Evolutionary conservation across 176 grass and related monocot genomes (phyloP).

Genomic region (Oryza australiensis): DNA sequence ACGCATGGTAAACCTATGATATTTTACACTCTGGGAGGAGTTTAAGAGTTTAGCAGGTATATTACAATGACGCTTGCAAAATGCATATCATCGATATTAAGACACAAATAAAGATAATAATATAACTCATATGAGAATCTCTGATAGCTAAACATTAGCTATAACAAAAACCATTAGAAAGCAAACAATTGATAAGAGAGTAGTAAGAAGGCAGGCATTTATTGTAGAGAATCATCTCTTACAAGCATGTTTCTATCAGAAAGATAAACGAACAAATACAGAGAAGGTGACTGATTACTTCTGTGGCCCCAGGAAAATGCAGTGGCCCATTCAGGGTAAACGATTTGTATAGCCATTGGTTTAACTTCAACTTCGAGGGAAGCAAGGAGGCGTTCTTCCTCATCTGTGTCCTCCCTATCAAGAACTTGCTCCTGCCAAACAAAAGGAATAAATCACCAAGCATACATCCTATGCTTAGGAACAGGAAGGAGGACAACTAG

Average conservation of each 20-base stretch:
- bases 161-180: background rate
- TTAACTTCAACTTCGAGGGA: background rate
- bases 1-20: background rate
- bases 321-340: background rate
- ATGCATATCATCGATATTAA: slow-evolving; percentile 1
- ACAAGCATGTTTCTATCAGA: slow-evolving; percentile 21
- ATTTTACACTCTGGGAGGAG: background rate
- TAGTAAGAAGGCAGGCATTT: background rate
- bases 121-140: background rate
- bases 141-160: background rate
- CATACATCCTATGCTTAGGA: slow-evolving; percentile 14
- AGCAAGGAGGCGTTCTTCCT: slow-evolving; percentile 41
- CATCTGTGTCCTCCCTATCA: slow-evolving; percentile 39
- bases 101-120: background rate
- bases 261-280: background rate
- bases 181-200: background rate
- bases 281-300: slow-evolving; percentile 26
- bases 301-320: slow-evolving; percentile 11
- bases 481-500: background rate
- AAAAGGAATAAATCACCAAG: slow-evolving; percentile 25
- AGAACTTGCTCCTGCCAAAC: slow-evolving; percentile 47
- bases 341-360: slow-evolving; percentile 13
- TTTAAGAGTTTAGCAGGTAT: background rate
- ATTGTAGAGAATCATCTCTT: slow-evolving; percentile 31
- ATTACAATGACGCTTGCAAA: slow-evolving; percentile 9